Base-by-base conservation (phyloP, 192 early-diverging fungal genomes). In the Pilaira anomala region DNA sequence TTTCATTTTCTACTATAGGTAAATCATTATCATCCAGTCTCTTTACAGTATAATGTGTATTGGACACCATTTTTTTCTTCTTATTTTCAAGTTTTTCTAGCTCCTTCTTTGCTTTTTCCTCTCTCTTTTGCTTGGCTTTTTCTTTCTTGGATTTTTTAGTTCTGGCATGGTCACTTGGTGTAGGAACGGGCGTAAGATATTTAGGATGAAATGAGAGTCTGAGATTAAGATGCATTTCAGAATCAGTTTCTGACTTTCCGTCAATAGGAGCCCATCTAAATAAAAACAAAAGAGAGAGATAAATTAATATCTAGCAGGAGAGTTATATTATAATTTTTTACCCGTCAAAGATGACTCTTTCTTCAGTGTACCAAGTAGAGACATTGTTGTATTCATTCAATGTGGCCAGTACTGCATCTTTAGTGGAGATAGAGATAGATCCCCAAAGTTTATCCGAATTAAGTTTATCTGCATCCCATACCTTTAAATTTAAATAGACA, bases 391-490 rank as follows among this genome's bases (percentile, higher is more conserved):
- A 22, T 30, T 70, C 53, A 44, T 70, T 54, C 1, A 57, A 16
- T 42, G 45, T 48, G n/a, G 49, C 62, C 3, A 48, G 36, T 7
- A 60, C 62, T 0, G 53, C 36, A 14, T 64, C 62, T 29, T 60
- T 70, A 13, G 64, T 62, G 8, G 62, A 26, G 12, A 70, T 36
- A 14, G 54, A 58, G 7, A 64, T 14, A 21, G 48, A 44, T 9
- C 68, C 68, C 68, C 68, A 70, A 0, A 46, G 8, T 18, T 70
- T 62, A 30, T 70, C 68, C 45, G 51, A 59, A 36, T 63, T 60
- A 4, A 70, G 40, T 22, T 70, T 70, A 13, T 70, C 68, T 8
- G 68, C 68, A 45, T 70, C 68, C 68, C 68, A 70, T 1, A 70
- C 55, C n/a, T 63, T 70, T 7, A 70, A 16, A 59, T 70, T 62